Base-by-base conservation (phyloP, 75 land plant genomes). In the Picea glauca region DNA sequence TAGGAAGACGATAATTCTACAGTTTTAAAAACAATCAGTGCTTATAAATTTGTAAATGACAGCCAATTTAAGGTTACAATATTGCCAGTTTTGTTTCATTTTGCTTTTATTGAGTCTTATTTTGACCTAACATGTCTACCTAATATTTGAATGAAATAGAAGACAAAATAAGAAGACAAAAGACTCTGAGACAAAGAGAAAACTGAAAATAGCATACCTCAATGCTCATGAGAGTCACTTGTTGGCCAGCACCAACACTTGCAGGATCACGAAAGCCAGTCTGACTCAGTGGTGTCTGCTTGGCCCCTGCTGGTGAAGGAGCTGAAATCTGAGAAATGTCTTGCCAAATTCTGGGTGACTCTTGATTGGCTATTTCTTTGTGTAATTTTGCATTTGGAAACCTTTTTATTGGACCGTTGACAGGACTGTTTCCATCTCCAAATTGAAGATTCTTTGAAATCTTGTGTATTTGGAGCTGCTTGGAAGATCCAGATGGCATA, bases 261-360 rank as follows among this genome's bases (percentile, higher is more conserved):
- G 99, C 94, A 76, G 97, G 93, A 77, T 96, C 97, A 46, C 92
- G 88, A 66, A 96, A 96, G 50, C 99, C 99, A 79, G 84, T 84
- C 85, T 96, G 99, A 86, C 99, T 96, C 7, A 92, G 78, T 38
- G 99, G 98, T 62, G 99, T 96, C 60, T 79, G 77, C 81, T 85
- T 86, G n/a, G 85, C 75, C 74, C 79, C 87, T n/a, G 58, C 79
- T 58, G 85, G 85, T 58, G 83, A 80, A 58, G 90, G 89, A 35
- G 87, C 98, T 46, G 99, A 91, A 77, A 96, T 96, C 79, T 96
- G 99, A 81, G 99, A 96, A 14, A 86, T 40, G 77, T 94, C 95
- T 59, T 88, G 85, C 81, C 74, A 87, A 68, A 31, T 59, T 43
- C 58, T 43, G 31, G 72, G 50, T 38, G 62, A 32, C 33, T 61